A percentile compares a stretch with the other conserved stretches of the same genome.
Conservation (phyloP, 2,329 filamentous ascomycete species). For the Alternaria sp. region DNA sequence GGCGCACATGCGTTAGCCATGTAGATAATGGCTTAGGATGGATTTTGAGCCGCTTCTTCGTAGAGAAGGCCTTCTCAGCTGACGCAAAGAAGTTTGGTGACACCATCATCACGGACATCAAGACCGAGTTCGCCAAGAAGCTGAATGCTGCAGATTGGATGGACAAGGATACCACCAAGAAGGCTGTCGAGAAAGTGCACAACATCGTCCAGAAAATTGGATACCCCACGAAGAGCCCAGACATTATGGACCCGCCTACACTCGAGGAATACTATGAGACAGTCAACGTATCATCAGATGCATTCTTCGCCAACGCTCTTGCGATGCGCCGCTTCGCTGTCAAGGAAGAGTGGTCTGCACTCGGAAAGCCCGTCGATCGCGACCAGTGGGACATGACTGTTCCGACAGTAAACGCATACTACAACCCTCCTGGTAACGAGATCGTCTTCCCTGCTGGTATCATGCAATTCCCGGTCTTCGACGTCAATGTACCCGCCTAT, state of each 20-base stretch:
- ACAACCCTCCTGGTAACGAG: slow-evolving; percentile 70
- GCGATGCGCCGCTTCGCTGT: slow-evolving; percentile 61
- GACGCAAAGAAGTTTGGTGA: slow-evolving; percentile 73
- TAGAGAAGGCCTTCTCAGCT: slow-evolving; percentile 73
- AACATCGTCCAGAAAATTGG: slow-evolving; percentile 75
- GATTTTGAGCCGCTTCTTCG: slow-evolving; percentile 76
- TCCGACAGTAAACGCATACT: slow-evolving; percentile 69
- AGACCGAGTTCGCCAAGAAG: slow-evolving; percentile 70
- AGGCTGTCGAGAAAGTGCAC: slow-evolving; percentile 71
- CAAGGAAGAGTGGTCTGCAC: slow-evolving; percentile 63
- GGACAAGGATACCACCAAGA: slow-evolving; percentile 66
- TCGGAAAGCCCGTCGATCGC: slow-evolving; percentile 69
- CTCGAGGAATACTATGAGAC: slow-evolving; percentile 66
- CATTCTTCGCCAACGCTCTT: slow-evolving; percentile 68
- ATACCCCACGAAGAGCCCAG: slow-evolving; percentile 69
- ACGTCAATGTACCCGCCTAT: slow-evolving; percentile 69
- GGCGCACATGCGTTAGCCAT: slow-evolving; percentile 69
- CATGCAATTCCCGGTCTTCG: slow-evolving; percentile 73
- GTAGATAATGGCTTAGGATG: slow-evolving; percentile 69
- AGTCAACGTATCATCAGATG: slow-evolving; percentile 60
- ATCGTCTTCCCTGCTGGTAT: slow-evolving; percentile 76
- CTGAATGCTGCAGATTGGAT: slow-evolving; percentile 70
- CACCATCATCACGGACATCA: slow-evolving; percentile 75
- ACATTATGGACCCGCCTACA: slow-evolving; percentile 66
- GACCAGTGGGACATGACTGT: slow-evolving; percentile 69